Percentiles rank a stretch among this genome's conserved stretches.
Evolutionary conservation across 2,329 filamentous ascomycete species (phyloP).

Genomic region (Aspergillus latus): DNA sequence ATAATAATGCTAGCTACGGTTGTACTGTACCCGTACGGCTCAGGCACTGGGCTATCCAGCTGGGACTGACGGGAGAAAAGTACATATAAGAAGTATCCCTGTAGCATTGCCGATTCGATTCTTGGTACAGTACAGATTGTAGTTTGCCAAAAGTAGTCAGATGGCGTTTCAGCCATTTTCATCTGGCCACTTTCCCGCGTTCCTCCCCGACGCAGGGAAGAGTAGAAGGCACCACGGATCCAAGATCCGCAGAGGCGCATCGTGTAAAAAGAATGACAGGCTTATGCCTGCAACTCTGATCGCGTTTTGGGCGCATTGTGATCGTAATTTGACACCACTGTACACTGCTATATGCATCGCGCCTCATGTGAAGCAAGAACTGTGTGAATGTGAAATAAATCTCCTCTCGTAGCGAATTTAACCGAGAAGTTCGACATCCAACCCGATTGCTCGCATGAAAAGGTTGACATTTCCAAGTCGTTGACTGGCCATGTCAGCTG

Average conservation of each 20-base stretch:
- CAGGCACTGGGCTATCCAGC: neutral
- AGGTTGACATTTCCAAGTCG: conserved; percentile 91
- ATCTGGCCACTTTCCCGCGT: neutral
- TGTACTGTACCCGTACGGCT: neutral
- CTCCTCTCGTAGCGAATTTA: conserved; percentile 34
- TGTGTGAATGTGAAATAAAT: neutral
- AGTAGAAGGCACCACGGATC: neutral
- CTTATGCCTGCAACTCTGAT: neutral
- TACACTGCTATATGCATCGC: neutral
- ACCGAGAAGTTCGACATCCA: conserved; percentile 81
- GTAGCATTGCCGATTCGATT: conserved; percentile 2
- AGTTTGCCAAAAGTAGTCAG: neutral
- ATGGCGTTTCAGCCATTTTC: neutral
- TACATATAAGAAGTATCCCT: conserved; percentile 3
- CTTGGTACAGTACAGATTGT: conserved; percentile 1
- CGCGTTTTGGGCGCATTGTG: neutral
- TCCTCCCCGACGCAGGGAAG: neutral
- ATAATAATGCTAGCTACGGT: conserved; percentile 8
- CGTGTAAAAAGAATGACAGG: neutral
- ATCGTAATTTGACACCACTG: neutral
- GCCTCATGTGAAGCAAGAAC: neutral
- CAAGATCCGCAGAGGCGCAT: conserved; percentile 1
- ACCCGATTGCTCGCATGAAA: conserved; percentile 97
- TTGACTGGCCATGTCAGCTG: conserved; percentile 78
- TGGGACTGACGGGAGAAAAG: neutral